Evolutionary conservation across 2,329 filamentous ascomycete species (phyloP).

Genomic region (Penicillium sp.): DNA sequence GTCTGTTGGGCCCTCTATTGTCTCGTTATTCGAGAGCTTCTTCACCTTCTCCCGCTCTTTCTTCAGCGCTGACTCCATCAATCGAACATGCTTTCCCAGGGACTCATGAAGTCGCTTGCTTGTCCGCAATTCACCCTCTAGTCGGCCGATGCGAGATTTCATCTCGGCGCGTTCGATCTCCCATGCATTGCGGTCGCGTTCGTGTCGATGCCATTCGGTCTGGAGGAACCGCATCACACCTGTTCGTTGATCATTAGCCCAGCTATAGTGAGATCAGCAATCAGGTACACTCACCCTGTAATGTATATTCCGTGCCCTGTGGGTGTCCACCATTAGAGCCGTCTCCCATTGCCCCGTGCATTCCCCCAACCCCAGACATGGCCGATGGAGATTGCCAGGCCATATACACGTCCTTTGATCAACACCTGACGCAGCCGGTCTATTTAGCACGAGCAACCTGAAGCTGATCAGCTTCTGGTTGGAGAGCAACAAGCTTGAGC

Average conservation of each 20-base stretch:
- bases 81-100: slow-evolving; percentile 82
- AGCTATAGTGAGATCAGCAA: background rate
- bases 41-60: slow-evolving; percentile 73
- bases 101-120: slow-evolving; percentile 86
- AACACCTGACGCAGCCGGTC: background rate
- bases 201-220: slow-evolving; percentile 98
- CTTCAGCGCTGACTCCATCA: slow-evolving; percentile 84
- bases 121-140: slow-evolving; percentile 85
- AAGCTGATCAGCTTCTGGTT: background rate
- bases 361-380: slow-evolving; percentile 57
- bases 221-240: slow-evolving; percentile 99
- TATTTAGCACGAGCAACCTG: background rate
- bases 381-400: slow-evolving; percentile 69
- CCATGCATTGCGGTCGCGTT: slow-evolving; percentile 96
- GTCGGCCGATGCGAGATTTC: slow-evolving; percentile 92
- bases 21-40: slow-evolving; percentile 49
- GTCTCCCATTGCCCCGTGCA: slow-evolving; percentile 47
- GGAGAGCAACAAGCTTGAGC: slow-evolving; percentile 10
- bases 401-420: slow-evolving; percentile 47
- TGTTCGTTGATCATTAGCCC: slow-evolving; percentile 34
- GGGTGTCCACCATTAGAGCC: slow-evolving; percentile 49
- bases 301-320: slow-evolving; percentile 67
- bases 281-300: slow-evolving; percentile 58
- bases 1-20: slow-evolving; percentile 49
- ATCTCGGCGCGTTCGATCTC: slow-evolving; percentile 99